These are phyloP conservation scores for Fusarium newnesense DNA, from an alignment of 2,329 filamentous ascomycete species.

Conservation along the genomic window DNA sequence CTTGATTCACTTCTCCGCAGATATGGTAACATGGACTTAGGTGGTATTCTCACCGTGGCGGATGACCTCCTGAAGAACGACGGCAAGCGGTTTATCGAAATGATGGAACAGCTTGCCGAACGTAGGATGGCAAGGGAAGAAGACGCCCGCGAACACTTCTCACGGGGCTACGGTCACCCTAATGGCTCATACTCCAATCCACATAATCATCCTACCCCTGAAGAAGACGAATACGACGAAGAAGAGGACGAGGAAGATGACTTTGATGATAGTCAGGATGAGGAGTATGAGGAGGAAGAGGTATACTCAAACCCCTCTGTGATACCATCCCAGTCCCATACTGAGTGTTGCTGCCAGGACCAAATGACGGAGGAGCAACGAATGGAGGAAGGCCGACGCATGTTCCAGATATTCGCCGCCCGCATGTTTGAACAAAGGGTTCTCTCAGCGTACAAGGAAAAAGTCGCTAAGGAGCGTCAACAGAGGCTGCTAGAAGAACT, in stretches of 20 bases:
- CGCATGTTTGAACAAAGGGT: slow-evolving; percentile 99
- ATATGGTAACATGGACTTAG: slow-evolving; percentile 68
- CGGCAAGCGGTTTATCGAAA: slow-evolving; percentile 99
- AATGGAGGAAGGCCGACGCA: slow-evolving; percentile 97
- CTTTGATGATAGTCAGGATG: slow-evolving; percentile 70
- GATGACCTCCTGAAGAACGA: slow-evolving; percentile 99
- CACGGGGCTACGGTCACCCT: slow-evolving; percentile 67
- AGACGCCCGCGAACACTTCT: slow-evolving; percentile 74
- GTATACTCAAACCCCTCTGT: slow-evolving; percentile 62
- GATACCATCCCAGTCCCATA: slow-evolving; percentile 54
- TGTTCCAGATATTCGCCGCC: slow-evolving; percentile 99
- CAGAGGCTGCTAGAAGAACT: slow-evolving; percentile 90
- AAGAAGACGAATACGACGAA: slow-evolving; percentile 80
- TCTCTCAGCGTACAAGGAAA: slow-evolving; percentile 95
- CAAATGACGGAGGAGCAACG: slow-evolving; percentile 97
- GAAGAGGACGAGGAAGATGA: slow-evolving; percentile 72
- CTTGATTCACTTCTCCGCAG: slow-evolving; percentile 56
- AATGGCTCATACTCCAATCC: slow-evolving; percentile 68
- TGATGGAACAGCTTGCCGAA: slow-evolving; percentile 99
- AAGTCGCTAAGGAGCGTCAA: slow-evolving; percentile 92
- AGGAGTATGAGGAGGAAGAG: slow-evolving; percentile 83
- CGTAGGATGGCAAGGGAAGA: slow-evolving; percentile 97
- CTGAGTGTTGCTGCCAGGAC: slow-evolving; percentile 73
- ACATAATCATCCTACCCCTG: slow-evolving; percentile 80
- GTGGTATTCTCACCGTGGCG: slow-evolving; percentile 97